phyloP scores from a whole-genome alignment of 2,329 filamentous ascomycete genomes.

The Epichloe sibirici region DNA sequence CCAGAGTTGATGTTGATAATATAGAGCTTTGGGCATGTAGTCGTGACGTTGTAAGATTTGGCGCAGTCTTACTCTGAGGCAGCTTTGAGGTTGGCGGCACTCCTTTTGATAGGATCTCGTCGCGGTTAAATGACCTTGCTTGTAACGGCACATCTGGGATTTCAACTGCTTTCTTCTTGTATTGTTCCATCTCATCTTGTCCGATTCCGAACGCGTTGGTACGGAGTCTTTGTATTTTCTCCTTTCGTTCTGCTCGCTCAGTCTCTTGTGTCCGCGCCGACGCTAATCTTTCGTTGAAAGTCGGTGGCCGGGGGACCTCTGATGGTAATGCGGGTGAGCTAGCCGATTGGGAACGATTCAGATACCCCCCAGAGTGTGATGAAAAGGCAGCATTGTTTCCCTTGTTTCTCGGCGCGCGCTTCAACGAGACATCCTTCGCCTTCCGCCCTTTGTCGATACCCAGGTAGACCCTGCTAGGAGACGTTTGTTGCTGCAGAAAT shows the following conservation, averaged over 20 bases:
- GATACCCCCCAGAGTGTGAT: constrained; percentile 23
- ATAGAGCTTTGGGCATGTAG: constrained; percentile 10
- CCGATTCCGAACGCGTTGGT: constrained; percentile 45
- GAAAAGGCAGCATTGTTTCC: constrained; percentile 10
- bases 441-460: constrained; percentile 83
- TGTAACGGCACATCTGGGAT: constrained; percentile 36
- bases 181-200: constrained; percentile 45
- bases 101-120: constrained; percentile 40
- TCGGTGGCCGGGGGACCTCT: constrained; percentile 30
- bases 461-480: constrained; percentile 66
- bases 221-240: constrained; percentile 40
- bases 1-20: not conserved
- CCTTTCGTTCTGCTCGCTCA: constrained; percentile 35
- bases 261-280: constrained; percentile 50
- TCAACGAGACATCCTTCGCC: constrained; percentile 73
- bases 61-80: constrained; percentile 31
- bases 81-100: constrained; percentile 16
- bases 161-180: constrained; percentile 44
- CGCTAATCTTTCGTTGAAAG: constrained; percentile 79
- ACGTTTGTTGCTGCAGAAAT: constrained; percentile 44
- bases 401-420: constrained; percentile 48
- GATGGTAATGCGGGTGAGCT: constrained; percentile 15
- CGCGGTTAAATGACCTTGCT: constrained; percentile 46
- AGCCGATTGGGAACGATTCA: constrained; percentile 32
- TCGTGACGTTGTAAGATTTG: constrained; percentile 16